Evolutionary conservation across 495 filamentous ascomycete genomes (phyloP).

Genomic region (Pyrenopolyporus hunteri): DNA sequence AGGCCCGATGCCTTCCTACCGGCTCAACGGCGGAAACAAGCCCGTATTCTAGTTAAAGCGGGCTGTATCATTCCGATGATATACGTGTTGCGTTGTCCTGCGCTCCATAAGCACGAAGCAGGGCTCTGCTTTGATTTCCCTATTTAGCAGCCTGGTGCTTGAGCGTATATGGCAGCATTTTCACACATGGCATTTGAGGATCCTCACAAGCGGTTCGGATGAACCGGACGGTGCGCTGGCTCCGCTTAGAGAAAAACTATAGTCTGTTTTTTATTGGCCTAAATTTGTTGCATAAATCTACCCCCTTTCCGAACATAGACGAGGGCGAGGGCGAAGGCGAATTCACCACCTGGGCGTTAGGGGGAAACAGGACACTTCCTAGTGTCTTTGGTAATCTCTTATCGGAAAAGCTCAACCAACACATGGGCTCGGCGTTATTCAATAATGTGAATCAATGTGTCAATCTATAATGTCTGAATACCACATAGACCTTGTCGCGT

Average conservation of each 20-base stretch:
- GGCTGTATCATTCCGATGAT: slow-evolving; percentile 17
- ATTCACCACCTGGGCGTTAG: slow-evolving; percentile 9
- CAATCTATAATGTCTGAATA: slow-evolving; percentile 45
- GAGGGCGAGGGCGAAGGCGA: neutral
- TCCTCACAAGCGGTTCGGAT: too few relatives aligned
- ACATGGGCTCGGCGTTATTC: slow-evolving; percentile 27
- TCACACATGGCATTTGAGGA: too few relatives aligned
- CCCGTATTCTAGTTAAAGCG: slow-evolving; percentile 41
- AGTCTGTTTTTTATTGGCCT: neutral
- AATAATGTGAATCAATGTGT: slow-evolving; percentile 36
- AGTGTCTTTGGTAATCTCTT: slow-evolving; percentile 11
- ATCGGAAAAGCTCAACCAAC: slow-evolving; percentile 12
- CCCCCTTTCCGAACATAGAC: slow-evolving; percentile 4
- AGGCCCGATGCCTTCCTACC: slow-evolving; percentile 23
- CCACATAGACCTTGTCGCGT: slow-evolving; percentile 19
- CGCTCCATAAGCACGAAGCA: neutral
- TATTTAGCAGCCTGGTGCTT: neutral
- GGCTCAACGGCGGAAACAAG: slow-evolving; percentile 43
- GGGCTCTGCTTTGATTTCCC: neutral
- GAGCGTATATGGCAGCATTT: neutral
- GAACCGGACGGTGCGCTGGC: too few relatives aligned
- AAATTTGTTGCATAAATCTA: slow-evolving; percentile 25
- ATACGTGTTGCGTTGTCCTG: neutral
- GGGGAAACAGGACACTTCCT: slow-evolving; percentile 5
- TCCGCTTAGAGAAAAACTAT: neutral